Conservation (phyloP, 257 asterid species). For the Ophiorrhiza pumila region DNA sequence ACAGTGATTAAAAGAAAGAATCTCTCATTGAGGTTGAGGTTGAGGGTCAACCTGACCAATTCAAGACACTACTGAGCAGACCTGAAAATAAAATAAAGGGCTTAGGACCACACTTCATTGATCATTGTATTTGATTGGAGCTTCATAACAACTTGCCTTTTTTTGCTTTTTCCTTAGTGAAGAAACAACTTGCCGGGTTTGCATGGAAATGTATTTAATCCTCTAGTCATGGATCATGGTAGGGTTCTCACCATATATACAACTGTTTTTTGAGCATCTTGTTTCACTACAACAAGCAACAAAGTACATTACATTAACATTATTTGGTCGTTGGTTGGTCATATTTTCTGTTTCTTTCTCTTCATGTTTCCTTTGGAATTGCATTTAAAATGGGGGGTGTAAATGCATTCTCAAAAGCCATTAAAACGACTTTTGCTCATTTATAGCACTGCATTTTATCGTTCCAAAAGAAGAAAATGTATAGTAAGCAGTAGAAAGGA, state of each 20-base stretch:
- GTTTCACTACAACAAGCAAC: neutral
- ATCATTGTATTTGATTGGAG: neutral
- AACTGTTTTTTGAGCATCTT: neutral
- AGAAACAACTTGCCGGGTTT: neutral
- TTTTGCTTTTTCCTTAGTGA: neutral
- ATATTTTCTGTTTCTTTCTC: neutral
- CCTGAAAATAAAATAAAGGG: neutral
- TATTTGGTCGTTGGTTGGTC: no score
- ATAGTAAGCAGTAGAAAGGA: no score
- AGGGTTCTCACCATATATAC: neutral
- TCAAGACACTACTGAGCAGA: neutral
- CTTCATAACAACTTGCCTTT: neutral
- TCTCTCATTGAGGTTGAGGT: neutral
- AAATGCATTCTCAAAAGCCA: no score
- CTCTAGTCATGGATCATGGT: neutral
- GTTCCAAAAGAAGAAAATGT: neutral
- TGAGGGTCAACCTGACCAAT: slow-evolving; percentile 8
- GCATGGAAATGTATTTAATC: neutral
- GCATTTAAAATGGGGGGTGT: no score
- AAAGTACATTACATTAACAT: no score
- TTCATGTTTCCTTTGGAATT: neutral
- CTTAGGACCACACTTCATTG: slow-evolving; percentile 7
- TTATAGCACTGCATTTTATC: neutral
- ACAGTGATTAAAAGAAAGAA: neutral
- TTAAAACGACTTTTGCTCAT: no score